Evolutionary conservation across 1,139 yeast genomes (phyloP).

Genomic region (Geotrichum reessii): DNA sequence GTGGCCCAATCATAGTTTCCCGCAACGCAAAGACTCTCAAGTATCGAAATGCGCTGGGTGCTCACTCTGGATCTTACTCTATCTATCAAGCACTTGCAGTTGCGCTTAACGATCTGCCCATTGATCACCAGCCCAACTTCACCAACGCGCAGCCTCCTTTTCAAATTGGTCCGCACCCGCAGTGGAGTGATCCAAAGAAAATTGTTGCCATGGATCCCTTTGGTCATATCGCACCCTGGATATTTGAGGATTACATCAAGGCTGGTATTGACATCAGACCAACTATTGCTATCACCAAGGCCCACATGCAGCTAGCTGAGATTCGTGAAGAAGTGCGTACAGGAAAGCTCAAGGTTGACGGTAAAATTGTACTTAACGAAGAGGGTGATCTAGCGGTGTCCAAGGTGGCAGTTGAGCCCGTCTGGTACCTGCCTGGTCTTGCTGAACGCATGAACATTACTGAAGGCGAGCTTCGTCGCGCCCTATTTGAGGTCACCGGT

Average conservation of each 20-base stretch:
- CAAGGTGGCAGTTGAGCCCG: constrained; percentile 60
- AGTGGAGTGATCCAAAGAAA: constrained; percentile 50
- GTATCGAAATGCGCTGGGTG: constrained; percentile 52
- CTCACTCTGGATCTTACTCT: constrained; percentile 56
- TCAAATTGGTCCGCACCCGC: constrained; percentile 46
- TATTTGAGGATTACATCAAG: constrained; percentile 42
- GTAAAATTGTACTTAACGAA: constrained; percentile 49
- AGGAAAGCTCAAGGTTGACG: constrained; percentile 52
- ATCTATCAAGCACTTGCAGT: constrained; percentile 58
- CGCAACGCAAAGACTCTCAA: constrained; percentile 36
- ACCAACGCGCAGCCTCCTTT: constrained; percentile 60
- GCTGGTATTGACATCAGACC: constrained; percentile 50
- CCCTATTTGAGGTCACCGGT: constrained; percentile 57
- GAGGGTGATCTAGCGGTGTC: constrained; percentile 55
- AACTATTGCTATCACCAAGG: constrained; percentile 57
- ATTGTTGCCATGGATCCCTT: constrained; percentile 59
- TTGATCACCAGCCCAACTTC: constrained; percentile 50
- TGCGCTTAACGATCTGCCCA: constrained; percentile 49
- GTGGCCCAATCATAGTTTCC: constrained; percentile 56
- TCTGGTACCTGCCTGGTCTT: constrained; percentile 61
- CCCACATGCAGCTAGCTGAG: constrained; percentile 53
- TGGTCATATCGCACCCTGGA: constrained; percentile 58
- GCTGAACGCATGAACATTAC: constrained; percentile 54
- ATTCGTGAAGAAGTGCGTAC: constrained; percentile 48
- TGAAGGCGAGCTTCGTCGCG: constrained; percentile 50